Evolutionary conservation across 257 asterid genomes (phyloP).

Genomic region (Primulina huaijiensis): DNA sequence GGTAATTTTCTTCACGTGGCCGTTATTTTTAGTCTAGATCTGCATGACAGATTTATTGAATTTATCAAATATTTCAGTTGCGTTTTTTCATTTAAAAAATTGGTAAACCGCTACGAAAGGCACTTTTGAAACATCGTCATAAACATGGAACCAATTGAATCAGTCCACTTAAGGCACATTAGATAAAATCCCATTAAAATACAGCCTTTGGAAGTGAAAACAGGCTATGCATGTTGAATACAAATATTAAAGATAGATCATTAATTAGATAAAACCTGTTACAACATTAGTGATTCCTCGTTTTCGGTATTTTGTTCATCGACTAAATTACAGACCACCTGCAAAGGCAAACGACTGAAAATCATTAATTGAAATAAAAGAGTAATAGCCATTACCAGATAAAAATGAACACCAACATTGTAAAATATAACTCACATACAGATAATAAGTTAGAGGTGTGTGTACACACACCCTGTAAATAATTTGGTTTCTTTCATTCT

Average conservation of each 20-base stretch:
- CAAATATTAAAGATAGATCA: neutral
- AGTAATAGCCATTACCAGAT: neutral
- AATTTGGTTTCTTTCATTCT: slow-evolving; percentile 18
- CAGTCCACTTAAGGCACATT: neutral
- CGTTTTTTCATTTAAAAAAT: neutral
- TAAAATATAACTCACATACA: neutral
- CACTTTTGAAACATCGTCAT: neutral
- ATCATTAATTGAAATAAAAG: neutral
- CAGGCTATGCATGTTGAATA: neutral
- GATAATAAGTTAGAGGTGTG: neutral
- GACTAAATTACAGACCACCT: neutral
- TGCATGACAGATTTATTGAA: neutral
- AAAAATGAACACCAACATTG: neutral
- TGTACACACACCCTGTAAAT: slow-evolving; percentile 4
- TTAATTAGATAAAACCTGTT: neutral
- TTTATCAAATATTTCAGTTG: too few relatives aligned
- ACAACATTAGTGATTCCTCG: neutral
- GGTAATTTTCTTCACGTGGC: neutral
- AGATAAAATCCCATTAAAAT: neutral
- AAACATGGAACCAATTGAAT: neutral
- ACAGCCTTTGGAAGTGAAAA: neutral
- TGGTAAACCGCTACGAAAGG: neutral
- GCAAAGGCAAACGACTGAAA: neutral
- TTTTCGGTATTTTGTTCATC: neutral
- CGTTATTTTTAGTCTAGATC: neutral